Evolutionary conservation across 805 yeast genomes (phyloP), one percentile per base, ranked within the genome.

Genomic region (Pichia phayaonensis): DNA sequence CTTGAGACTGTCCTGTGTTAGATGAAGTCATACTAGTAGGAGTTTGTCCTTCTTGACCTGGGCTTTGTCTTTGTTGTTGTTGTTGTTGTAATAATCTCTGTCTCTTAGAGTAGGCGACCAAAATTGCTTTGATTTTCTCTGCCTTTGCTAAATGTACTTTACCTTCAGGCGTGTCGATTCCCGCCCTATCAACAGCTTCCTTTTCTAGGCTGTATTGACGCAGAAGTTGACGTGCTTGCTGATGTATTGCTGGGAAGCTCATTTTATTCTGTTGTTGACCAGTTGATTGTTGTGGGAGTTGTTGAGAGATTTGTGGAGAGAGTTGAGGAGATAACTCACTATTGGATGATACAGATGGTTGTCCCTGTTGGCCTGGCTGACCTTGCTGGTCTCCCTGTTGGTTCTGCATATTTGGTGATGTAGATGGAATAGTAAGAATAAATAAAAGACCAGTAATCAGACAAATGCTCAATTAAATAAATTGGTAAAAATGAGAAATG

Each of bases 121-220:
- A 70, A 34, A 84, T 71, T 43, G 77, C 77, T 61, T 80, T 83
- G 55, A 84, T 80, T 49, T 75, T 76, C 42, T 83, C 81, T 3
- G 88, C 89, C 54, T 77, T 79, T 53, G 72, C 72, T 57, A 79
- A 66, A 57, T 83, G 84, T 54, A 80, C 82, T 57, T 78, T 77
- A 20, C 88, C 89, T 51, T 72, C 79, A 0, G 77, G 80, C 0
- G 83, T 74, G 24, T 75, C 78, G 34, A 72, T 72, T 3, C 88
- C 87, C 0, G 83, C 75, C 18, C 75, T 75, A 57, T 77, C 79
- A 1, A 89, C 90, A 57, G 77, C 76, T 22, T 78, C 79, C 31
- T 80, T 73, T 57, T 81, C 85, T 31, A 73, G 68, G 46, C 76
- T 77, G 55, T 80, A 78, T 49, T 81, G 84, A 53, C 74, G 77